Evolutionary conservation across 1,284 basidiomycete genomes (phyloP), one percentile per base, ranked within the genome.

Genomic region (Marasmius tenuissimus): DNA sequence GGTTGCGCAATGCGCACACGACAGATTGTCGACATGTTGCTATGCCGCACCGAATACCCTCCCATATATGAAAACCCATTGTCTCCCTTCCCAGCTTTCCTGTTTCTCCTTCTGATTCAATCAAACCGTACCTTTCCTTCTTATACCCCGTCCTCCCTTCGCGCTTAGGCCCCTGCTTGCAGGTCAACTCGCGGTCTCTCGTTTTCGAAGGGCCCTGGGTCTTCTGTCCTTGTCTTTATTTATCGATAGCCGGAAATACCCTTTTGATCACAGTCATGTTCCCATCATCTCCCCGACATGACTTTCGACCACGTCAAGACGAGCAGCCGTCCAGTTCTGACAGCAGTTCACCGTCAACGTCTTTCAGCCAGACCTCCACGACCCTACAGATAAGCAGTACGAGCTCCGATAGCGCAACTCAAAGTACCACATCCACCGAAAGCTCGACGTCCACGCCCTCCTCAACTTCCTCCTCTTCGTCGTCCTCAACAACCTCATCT

Each of bases 161-260:
- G 34, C n/a, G 52, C 14, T 54, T 35, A 34, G 52, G 52, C 52
- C 37, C 34, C 52, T 37, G 37, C 14, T 38, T 54, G 52, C 52
- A 35, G 52, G 52, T 34, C 52, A 54, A 12, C 52, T 54, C 52
- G 52, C 52, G 34, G 38, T 37, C 52, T n/a, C 52, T 54, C 52
- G 45, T 54, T 54, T 54, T 18, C 12, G 52, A 54, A 54, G 34
- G 52, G 52, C 52, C 12, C n/a, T 34, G 9, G 34, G 10, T 49
- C 18, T 27, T 49, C 27, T 20, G 18, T 49, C 10, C 10, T 27
- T 11, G 48, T 11, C 18, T 27, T 49, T 27, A 18, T 49, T 49
- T 54, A 54, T 54, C 37, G 16, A 16, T 18, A n/a, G 11, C 38
- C 27, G 18, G 8, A 20, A 37, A 54, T 12, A 2, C 33, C 34